Evolutionary conservation across 1,139 yeast species (phyloP).

Genomic region (Protomyces inundatus): DNA sequence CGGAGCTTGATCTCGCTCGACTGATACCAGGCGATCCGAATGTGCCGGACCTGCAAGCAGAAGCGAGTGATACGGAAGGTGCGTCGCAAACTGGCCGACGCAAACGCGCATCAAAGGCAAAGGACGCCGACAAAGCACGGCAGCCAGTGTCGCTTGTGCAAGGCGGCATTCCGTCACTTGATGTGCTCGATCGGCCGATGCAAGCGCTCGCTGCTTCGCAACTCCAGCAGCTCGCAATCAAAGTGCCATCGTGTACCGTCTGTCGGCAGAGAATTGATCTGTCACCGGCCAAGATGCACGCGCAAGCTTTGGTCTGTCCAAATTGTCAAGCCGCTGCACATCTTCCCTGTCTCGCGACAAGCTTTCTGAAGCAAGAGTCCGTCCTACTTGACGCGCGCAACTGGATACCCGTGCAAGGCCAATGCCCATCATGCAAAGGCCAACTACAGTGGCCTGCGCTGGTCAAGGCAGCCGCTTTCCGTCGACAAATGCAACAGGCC

Average conservation of each 20-base stretch:
- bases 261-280: neutral
- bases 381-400: neutral
- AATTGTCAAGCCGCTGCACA: conserved; percentile 8
- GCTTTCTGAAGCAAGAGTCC: neutral
- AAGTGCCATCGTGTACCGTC: neutral
- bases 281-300: neutral
- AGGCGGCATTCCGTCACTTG: conserved; percentile 9
- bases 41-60: neutral
- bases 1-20: conserved; percentile 6
- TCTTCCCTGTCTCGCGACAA: conserved; percentile 2
- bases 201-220: neutral
- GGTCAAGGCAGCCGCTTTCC: conserved; percentile 16
- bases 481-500: neutral
- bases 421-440: conserved; percentile 9
- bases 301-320: conserved; percentile 9
- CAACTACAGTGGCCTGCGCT: conserved; percentile 11
- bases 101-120: neutral
- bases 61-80: neutral
- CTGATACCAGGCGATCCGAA: neutral
- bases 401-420: conserved; percentile 8
- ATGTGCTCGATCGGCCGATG: conserved; percentile 7
- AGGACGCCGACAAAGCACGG: neutral
- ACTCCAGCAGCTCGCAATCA: neutral
- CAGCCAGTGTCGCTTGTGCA: neutral
- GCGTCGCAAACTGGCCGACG: neutral